Percentiles rank a stretch among this genome's conserved stretches.
phyloP scores from a whole-genome alignment of 257 asterid genomes.

The Nicotiana sylvestris region DNA sequence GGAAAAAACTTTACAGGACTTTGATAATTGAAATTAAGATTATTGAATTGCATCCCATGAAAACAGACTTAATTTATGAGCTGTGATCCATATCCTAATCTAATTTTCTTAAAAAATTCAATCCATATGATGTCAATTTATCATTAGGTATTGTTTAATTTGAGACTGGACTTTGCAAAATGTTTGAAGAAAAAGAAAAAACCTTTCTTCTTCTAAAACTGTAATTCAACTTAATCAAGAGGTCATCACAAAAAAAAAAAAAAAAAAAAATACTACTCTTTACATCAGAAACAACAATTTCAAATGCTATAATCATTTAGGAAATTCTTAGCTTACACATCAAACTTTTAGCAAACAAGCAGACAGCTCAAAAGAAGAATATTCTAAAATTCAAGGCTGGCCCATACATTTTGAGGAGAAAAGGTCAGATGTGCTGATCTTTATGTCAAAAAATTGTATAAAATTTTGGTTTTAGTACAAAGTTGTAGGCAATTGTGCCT shows the following conservation, averaged over 20 bases:
- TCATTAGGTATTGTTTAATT: neutral
- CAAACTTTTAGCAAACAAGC: neutral
- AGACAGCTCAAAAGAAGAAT: constrained; percentile 5
- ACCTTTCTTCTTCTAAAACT: neutral
- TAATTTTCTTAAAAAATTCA: neutral
- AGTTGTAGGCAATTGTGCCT: neutral
- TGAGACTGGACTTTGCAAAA: too few relatives aligned
- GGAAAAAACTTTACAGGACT: neutral
- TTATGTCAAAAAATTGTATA: neutral
- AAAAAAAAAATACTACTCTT: neutral
- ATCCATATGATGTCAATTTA: neutral
- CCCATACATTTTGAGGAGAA: neutral
- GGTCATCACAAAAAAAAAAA: neutral
- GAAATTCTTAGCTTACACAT: neutral
- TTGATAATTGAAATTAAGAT: neutral
- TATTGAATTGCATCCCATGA: neutral
- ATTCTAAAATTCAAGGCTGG: neutral
- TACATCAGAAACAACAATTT: neutral
- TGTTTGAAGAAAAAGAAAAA: neutral
- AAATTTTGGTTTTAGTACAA: neutral
- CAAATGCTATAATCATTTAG: neutral
- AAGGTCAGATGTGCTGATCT: neutral
- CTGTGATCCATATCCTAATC: neutral
- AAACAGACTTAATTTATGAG: neutral
- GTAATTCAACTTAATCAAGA: neutral